Conservation (phyloP, 108 stramenopile genomes). For the Chaetoceros tenuissimus region DNA sequence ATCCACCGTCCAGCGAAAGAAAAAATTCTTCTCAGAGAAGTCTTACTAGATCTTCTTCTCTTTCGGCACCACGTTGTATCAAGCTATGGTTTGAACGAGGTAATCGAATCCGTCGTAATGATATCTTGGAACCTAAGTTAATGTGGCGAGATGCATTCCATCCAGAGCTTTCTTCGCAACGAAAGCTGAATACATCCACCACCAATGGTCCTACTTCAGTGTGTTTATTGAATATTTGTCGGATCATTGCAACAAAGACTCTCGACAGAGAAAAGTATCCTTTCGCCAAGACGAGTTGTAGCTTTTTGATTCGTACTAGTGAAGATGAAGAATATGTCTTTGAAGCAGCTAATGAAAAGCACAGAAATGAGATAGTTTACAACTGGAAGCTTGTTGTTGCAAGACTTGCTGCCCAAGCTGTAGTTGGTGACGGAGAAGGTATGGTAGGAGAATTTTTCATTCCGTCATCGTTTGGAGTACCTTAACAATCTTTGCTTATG, state of each 20-base stretch:
- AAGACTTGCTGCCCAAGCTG: slow-evolving; percentile 29
- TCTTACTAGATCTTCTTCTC: neutral
- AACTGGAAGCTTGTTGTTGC: slow-evolving; percentile 26
- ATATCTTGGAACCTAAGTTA: slow-evolving; percentile 64
- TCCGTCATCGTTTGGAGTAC: slow-evolving; percentile 7
- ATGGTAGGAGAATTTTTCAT: slow-evolving; percentile 40
- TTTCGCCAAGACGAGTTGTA: slow-evolving; percentile 20
- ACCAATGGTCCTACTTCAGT: slow-evolving; percentile 10
- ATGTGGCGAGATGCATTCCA: slow-evolving; percentile 49
- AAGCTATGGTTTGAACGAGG: slow-evolving; percentile 57
- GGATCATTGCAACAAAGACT: slow-evolving; percentile 18
- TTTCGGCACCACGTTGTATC: neutral
- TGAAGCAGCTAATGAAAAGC: slow-evolving; percentile 11
- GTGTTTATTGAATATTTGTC: slow-evolving; percentile 23
- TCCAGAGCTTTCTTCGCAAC: slow-evolving; percentile 12
- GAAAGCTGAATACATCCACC: neutral
- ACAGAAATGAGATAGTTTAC: slow-evolving; percentile 21
- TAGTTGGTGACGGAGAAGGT: slow-evolving; percentile 26
- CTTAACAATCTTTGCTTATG: no score
- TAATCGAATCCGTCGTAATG: slow-evolving; percentile 36
- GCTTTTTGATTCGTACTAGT: slow-evolving; percentile 21
- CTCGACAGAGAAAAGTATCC: slow-evolving; percentile 22
- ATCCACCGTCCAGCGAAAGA: neutral
- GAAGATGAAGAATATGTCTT: slow-evolving; percentile 23
- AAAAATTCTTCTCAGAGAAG: neutral